Evolutionary conservation across 768 basidiomycete genomes (phyloP).

Genomic region (Inosperma sp.): DNA sequence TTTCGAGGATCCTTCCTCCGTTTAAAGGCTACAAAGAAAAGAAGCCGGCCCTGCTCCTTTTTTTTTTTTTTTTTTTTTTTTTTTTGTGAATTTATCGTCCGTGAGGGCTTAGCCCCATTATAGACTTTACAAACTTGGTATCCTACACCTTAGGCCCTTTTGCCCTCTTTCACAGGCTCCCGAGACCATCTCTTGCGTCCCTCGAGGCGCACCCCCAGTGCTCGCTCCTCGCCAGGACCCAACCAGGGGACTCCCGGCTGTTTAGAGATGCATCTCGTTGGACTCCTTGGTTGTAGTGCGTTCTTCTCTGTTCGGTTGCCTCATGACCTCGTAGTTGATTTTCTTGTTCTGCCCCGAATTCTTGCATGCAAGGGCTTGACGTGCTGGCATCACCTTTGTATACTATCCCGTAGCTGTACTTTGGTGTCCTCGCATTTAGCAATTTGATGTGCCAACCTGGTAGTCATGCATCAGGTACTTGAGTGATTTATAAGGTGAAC

Average conservation of each 20-base stretch:
- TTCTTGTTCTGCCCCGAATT: neutral
- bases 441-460: no score
- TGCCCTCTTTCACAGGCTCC: no score
- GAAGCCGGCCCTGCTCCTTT: no score
- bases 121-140: neutral
- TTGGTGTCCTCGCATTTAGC: no score
- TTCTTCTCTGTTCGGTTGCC: neutral
- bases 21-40: no score
- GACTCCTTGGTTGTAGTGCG: neutral
- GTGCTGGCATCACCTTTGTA: no score
- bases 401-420: no score
- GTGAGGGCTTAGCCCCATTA: neutral
- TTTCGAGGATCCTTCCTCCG: no score
- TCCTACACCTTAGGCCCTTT: neutral
- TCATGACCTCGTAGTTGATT: neutral
- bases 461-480: neutral
- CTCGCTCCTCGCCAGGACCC: neutral
- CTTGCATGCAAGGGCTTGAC: neutral
- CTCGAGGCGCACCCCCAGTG: neutral
- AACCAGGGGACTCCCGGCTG: neutral
- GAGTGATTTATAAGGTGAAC: neutral
- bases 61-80: no score
- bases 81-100: neutral
- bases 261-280: neutral
- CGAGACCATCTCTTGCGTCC: neutral